Evolutionary conservation across 768 basidiomycete species (phyloP).

Genomic region (Plicaturopsis crispa): DNA sequence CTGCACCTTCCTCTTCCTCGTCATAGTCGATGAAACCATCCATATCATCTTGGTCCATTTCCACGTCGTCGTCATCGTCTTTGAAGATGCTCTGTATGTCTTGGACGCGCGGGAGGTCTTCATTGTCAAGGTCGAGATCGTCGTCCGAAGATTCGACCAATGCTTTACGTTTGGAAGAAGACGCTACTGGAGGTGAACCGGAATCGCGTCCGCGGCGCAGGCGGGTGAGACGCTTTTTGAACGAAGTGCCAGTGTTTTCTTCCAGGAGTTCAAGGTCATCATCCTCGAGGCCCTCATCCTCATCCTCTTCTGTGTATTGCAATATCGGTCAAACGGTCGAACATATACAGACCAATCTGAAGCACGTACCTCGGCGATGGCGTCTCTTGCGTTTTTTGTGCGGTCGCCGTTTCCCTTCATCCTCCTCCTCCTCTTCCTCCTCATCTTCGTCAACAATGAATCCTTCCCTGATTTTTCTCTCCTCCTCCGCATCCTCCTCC

Average conservation of each 20-base stretch:
- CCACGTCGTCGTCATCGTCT: conserved; percentile 71
- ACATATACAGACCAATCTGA: conserved; percentile 5
- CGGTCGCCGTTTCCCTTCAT: conserved; percentile 45
- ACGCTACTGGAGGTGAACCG: conserved; percentile 57
- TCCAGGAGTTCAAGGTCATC: conserved; percentile 76
- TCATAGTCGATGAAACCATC: conserved; percentile 75
- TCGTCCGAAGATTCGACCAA: conserved; percentile 73
- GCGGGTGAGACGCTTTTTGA: conserved; percentile 67
- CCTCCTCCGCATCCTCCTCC: conserved; percentile 90
- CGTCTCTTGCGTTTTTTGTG: conserved; percentile 63
- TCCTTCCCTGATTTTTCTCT: conserved; percentile 68
- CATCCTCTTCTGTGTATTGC: conserved; percentile 28
- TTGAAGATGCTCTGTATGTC: conserved; percentile 52
- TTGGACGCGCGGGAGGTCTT: conserved; percentile 45
- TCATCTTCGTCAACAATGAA: conserved; percentile 92
- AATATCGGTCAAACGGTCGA: conserved; percentile 5
- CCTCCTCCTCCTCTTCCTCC: conserved; percentile 74
- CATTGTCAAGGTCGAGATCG: conserved; percentile 53
- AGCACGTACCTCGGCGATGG: conserved; percentile 41
- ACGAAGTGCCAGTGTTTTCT: conserved; percentile 80
- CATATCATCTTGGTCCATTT: conserved; percentile 56
- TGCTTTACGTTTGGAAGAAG: conserved; percentile 50
- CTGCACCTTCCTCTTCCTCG: conserved; percentile 75
- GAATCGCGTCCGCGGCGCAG: conserved; percentile 70
- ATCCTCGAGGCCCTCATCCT: conserved; percentile 76